Base-by-base conservation (phyloP, 2,329 filamentous ascomycete genomes). In the Atkinsonella texensis region DNA sequence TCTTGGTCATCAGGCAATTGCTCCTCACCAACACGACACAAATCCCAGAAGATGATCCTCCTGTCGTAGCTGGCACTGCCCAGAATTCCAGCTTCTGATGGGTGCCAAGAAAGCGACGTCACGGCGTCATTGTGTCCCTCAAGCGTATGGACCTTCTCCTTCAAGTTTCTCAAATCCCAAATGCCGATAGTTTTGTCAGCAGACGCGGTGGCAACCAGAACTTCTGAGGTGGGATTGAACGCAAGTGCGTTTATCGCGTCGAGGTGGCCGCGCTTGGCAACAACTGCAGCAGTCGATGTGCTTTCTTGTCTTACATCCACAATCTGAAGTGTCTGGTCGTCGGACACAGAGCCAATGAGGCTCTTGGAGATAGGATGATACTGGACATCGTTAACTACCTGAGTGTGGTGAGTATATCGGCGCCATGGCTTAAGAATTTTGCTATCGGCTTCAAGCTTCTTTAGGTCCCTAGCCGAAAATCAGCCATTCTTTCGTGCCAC, bases 211-310 rank as follows among this genome's bases (percentile, higher is more conserved):
- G 90, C 93, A 40, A 98, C 76, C 39, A 95, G 77, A 38, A 86
- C 87, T 64, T 98, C 91, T n/a, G 85, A 86, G 33, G 84, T 84
- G 0, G 90, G 90, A 63, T 96, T 95, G 73, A 96, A 98, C 0
- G 93, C 84, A 28, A 98, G 74, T n/a, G 89, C 86, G 65, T 98
- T 98, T 68, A 98, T 90, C 17, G 91, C 91, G 67, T 97, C 93
- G 9, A 79, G 79, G 64, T 98, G 94, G 10, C 90, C 90, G 47
- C 81, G 75, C 56, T 79, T 74, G 17, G 82, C 85, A 40, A 84
- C 77, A 48, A 86, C 77, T 4, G 87, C 82, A 0, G 88, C 81
- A 57, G 77, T 80, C 56, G 79, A 81, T 51, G 76, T 83, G 51
- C 81, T 78, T 32, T 75, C 64, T 63, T 80, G 78, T 60, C 93